Evolutionary conservation across 129 eudicot species (phyloP).

Genomic region (Chrysanthemum makinoi): DNA sequence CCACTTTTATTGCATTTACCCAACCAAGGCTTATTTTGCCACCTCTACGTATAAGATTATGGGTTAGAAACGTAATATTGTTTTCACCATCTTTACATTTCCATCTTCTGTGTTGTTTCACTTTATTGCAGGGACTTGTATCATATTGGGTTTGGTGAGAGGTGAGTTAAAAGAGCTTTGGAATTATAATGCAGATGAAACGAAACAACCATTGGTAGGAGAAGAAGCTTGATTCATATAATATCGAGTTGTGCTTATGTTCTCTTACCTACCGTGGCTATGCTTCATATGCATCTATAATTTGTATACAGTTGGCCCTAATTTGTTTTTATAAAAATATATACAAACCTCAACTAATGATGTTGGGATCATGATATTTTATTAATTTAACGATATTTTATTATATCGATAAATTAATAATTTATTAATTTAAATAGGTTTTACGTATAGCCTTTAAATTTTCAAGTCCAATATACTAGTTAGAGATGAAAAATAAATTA

Average conservation of each 20-base stretch:
- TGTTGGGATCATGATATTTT: no score
- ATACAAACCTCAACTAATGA: not conserved
- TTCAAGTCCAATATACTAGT: no score
- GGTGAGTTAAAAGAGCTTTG: slow-evolving; percentile 78
- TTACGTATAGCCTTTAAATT: no score
- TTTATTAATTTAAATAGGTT: no score
- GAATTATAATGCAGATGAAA: slow-evolving; percentile 40
- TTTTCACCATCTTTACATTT: not conserved
- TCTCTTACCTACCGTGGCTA: not conserved
- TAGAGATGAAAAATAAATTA: no score
- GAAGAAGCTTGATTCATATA: slow-evolving; percentile 28
- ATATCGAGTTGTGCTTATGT: not conserved
- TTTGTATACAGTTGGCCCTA: not conserved
- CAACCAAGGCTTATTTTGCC: not conserved
- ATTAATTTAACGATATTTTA: no score
- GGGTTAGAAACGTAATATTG: not conserved
- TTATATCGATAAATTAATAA: no score
- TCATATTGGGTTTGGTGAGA: slow-evolving; percentile 62
- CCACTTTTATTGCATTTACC: not conserved
- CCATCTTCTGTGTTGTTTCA: not conserved
- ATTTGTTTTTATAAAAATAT: not conserved
- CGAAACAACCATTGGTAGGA: slow-evolving; percentile 23
- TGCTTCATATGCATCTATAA: not conserved
- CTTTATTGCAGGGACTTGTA: slow-evolving; percentile 53
- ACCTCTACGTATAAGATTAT: not conserved